Evolutionary conservation across 2,329 filamentous ascomycete genomes (phyloP), one percentile per base, ranked within the genome.

Genomic region (Aquanectria penicillioides): DNA sequence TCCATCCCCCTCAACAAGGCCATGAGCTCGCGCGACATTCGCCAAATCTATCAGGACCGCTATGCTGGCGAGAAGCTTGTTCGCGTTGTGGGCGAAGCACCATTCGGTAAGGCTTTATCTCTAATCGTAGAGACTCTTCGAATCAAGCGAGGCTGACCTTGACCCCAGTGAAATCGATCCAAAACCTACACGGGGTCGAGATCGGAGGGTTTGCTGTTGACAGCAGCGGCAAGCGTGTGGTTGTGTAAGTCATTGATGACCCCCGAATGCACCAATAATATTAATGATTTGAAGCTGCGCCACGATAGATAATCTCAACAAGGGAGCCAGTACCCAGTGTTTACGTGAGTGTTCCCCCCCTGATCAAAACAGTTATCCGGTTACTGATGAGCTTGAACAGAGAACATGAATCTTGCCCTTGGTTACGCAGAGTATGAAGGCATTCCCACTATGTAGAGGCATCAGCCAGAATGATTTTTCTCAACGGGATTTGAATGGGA

Each of bases 21-120:
- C 61, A 96, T 98, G 91, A 92, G 88, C 3, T 94, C 92, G 36
- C 90, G 95, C 48, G 94, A 98, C 74, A 93, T 99, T 67, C 88
- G 95, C 62, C 92, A 97, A 72, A 82, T 98, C 57, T 99, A 97
- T 83, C 94, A 98, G 78, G 94, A 98, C 70, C 87, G 94, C 20
- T 99, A 97, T 72, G 94, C 94, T 6, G 94, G 94, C 47, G 95
- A 98, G 84, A 94, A 93, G 79, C 88, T 99, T 13, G 89, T 99
- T 74, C 97, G 95, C 84, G 87, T 98, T 18, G 86, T 92, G 5
- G 94, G 94, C 51, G 94, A 98, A 76, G 86, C 91, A 0, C 95
- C 94, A n/a, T n/a, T n/a, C n/a, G n/a, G n/a, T n/a, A n/a, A n/a
- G n/a, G n/a, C n/a, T n/a, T n/a, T n/a, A n/a, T n/a, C n/a, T n/a